Evolutionary conservation across 2,329 filamentous ascomycete species (phyloP).

Genomic region (Plenodomus biglobosus): DNA sequence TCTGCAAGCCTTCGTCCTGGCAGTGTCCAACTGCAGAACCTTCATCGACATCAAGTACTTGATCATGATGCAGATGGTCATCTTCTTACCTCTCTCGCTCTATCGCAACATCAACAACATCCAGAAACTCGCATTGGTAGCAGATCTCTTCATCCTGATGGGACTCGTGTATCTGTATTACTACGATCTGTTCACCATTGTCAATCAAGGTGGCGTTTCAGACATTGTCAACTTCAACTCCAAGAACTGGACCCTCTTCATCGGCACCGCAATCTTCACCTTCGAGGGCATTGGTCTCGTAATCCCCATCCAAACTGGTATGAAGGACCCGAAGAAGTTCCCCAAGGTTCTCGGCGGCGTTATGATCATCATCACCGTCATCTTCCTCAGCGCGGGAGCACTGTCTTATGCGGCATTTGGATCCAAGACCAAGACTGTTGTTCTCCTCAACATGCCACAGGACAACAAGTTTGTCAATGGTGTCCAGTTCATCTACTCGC

Average conservation of each 20-base stretch:
- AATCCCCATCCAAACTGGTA: constrained; percentile 96
- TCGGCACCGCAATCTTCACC: constrained; percentile 97
- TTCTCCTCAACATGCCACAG: constrained; percentile 93
- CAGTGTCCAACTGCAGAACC: constrained; percentile 83
- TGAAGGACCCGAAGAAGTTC: constrained; percentile 89
- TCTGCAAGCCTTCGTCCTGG: constrained; percentile 88
- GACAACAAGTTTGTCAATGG: constrained; percentile 93
- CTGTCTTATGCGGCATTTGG: constrained; percentile 96
- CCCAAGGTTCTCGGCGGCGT: constrained; percentile 83
- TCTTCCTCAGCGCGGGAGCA: constrained; percentile 90
- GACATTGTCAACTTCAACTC: constrained; percentile 92
- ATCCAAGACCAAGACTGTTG: constrained; percentile 91
- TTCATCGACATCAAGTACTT: constrained; percentile 85
- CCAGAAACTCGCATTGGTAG: constrained; percentile 88
- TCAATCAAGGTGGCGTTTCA: constrained; percentile 68
- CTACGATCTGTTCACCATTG: constrained; percentile 86
- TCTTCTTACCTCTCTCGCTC: constrained; percentile 91
- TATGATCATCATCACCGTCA: constrained; percentile 90
- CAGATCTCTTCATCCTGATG: constrained; percentile 90
- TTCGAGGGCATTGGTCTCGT: constrained; percentile 98
- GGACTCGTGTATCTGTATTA: constrained; percentile 94
- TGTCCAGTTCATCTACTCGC: constrained; percentile 95
- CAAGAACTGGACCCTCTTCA: constrained; percentile 93
- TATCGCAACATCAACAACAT: constrained; percentile 97
- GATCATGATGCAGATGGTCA: constrained; percentile 91